Base-by-base conservation (phyloP, 495 filamentous ascomycete species). In the Melanomma pulvis-pyrius region DNA sequence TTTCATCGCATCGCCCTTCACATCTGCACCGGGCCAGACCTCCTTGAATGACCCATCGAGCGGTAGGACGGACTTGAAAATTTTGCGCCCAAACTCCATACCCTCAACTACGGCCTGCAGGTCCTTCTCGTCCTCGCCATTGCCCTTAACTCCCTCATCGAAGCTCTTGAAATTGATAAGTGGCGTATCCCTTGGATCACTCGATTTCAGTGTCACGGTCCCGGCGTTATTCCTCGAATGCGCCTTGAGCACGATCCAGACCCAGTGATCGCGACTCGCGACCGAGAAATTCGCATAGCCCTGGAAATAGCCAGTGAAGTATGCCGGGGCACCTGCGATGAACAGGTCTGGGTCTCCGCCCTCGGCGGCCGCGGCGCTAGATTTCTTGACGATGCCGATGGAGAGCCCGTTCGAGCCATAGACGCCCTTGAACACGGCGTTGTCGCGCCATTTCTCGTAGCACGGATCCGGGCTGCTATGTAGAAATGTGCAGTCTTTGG, bases 271-370 rank as follows among this genome's bases (percentile, higher is more conserved):
- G 50, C 78, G 68, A 48, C 78, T 56, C 32, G 67, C 41, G 25
- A 36, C 72, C 56, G 59, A 74, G 67, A 66, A 73, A 57, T 50
- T 62, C 48, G 57, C 69, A 67, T 47, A 84, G 5, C 77, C 79
- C 0, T 79, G 81, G 68, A 69, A 84, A 57, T 84, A 85, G 53
- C 81, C 82, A 59, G 75, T 78, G 76, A 86, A 86, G 28, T 81
- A 74, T 26, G 79, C 77, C 1, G 83, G 83, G 6, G 79, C 81
- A 50, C 84, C 82, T 61, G 82, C 82, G 34, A 83, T 74, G 66
- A 85, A 82, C 4, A 83, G 65, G 61, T 88, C 86, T 41, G 69
- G 76, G 63, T 80, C 74, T 25, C 75, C 73, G 50, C 76, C 72
- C n/a, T n/a, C n/a, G n/a, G n/a, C n/a, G n/a, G n/a, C n/a, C 24